Conservation (phyloP, 495 filamentous ascomycete genomes). For the Podospora appendiculata region DNA sequence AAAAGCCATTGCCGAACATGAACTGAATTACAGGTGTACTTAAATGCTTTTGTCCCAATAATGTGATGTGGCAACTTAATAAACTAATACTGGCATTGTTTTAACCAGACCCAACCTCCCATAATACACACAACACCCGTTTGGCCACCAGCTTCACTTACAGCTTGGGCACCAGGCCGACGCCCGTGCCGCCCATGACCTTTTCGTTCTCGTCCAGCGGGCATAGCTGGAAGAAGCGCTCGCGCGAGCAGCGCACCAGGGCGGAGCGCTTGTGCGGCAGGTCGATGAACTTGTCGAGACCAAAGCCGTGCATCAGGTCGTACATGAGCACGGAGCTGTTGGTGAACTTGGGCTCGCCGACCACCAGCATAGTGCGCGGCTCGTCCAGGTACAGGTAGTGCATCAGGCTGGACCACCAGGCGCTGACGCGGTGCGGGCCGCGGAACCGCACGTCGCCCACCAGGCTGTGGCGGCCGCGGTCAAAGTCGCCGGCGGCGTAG, state of each 20-base stretch:
- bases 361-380: slow-evolving; percentile 51
- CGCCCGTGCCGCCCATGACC: slow-evolving; percentile 35
- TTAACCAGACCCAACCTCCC: too few species aligned
- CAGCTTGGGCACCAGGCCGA: slow-evolving; percentile 40
- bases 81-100: too few species aligned
- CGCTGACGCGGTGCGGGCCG: slow-evolving; percentile 57
- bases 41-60: too few species aligned
- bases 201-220: slow-evolving; percentile 47
- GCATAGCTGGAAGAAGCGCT: slow-evolving; percentile 62
- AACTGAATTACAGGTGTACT: too few species aligned
- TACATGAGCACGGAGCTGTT: slow-evolving; percentile 55
- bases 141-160: slow-evolving; percentile 3
- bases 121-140: not conserved
- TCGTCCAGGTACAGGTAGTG: slow-evolving; percentile 67
- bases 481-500: slow-evolving; percentile 54
- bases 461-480: slow-evolving; percentile 61
- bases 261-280: slow-evolving; percentile 59
- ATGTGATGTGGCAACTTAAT: too few species aligned
- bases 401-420: slow-evolving; percentile 62
- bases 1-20: too few species aligned
- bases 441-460: slow-evolving; percentile 57
- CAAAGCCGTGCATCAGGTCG: slow-evolving; percentile 58
- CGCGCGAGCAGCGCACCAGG: slow-evolving; percentile 50
- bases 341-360: slow-evolving; percentile 59
- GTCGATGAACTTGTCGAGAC: slow-evolving; percentile 58